Conservation (phyloP, 2,329 filamentous ascomycete genomes). For the Penicillium sclerotiorum region DNA sequence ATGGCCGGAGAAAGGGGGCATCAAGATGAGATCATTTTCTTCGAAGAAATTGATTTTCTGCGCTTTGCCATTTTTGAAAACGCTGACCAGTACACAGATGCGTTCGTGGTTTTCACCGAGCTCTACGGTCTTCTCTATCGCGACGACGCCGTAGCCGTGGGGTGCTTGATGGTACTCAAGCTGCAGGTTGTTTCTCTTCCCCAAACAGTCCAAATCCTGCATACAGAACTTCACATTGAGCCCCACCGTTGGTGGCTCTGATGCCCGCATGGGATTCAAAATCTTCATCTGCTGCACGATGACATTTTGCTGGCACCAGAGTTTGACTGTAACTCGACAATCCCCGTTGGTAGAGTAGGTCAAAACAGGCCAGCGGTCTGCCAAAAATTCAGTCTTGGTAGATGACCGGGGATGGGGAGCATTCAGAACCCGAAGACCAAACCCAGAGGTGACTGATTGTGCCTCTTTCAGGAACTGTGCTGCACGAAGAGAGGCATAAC, state of each 20-base stretch:
- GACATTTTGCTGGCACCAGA: slow-evolving; percentile 6
- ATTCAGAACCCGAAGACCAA: background rate
- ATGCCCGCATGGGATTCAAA: too few relatives aligned
- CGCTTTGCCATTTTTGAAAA: slow-evolving; percentile 9
- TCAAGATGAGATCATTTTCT: background rate
- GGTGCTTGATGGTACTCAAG: background rate
- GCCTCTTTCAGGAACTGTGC: slow-evolving; percentile 1
- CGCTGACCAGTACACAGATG: slow-evolving; percentile 10
- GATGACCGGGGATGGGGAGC: background rate
- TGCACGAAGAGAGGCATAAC: slow-evolving; percentile 2
- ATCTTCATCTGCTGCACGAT: slow-evolving; percentile 6
- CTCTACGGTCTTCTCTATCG: slow-evolving; percentile 2
- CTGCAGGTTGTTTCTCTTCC: background rate
- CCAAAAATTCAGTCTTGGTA: slow-evolving; percentile 1
- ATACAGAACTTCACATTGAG: slow-evolving; percentile 7
- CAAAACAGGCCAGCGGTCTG: slow-evolving; percentile 2
- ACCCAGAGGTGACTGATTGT: background rate
- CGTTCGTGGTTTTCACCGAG: background rate
- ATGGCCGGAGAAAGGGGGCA: background rate
- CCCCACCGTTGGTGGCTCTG: slow-evolving; percentile 2
- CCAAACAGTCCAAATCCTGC: slow-evolving; percentile 1
- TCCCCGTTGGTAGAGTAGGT: background rate
- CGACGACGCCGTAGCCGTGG: slow-evolving; percentile 11
- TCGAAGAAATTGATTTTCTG: slow-evolving; percentile 3
- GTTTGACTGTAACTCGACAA: slow-evolving; percentile 3